phyloP scores from a whole-genome alignment of 2,329 filamentous ascomycete species.

The Claviceps spartinae region DNA sequence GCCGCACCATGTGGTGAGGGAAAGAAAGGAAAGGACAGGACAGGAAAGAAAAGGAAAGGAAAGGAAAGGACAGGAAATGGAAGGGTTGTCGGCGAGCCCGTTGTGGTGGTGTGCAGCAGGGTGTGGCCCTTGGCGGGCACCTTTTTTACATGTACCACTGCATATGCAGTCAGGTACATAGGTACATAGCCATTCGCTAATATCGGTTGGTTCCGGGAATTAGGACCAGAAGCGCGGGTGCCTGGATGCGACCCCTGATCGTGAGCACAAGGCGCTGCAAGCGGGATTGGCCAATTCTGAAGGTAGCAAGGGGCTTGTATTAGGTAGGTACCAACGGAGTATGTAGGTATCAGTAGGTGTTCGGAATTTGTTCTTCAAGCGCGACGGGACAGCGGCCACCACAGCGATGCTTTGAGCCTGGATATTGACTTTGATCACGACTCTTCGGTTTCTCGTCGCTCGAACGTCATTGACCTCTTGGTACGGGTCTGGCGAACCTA shows the following conservation, averaged over 20 bases:
- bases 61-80: too few species aligned
- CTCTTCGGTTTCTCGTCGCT: not conserved
- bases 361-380: not conserved
- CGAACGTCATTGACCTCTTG: not conserved
- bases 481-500: not conserved
- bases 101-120: too few species aligned
- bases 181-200: not conserved
- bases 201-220: slow-evolving; percentile 5
- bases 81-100: too few species aligned
- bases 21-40: too few species aligned
- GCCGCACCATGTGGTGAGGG: not conserved
- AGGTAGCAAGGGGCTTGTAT: not conserved
- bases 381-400: not conserved
- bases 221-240: not conserved
- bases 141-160: not conserved
- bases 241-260: not conserved
- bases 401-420: not conserved
- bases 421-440: not conserved
- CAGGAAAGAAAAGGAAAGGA: not conserved
- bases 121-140: not conserved
- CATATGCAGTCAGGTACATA: not conserved
- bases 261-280: not conserved
- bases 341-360: not conserved
- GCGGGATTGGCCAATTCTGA: slow-evolving; percentile 2
- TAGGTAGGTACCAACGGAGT: too few species aligned